A percentile compares a stretch with the other conserved stretches of the same genome.
Conservation (phyloP, 2,329 filamentous ascomycete species). For the Diaporthe humulicola region DNA sequence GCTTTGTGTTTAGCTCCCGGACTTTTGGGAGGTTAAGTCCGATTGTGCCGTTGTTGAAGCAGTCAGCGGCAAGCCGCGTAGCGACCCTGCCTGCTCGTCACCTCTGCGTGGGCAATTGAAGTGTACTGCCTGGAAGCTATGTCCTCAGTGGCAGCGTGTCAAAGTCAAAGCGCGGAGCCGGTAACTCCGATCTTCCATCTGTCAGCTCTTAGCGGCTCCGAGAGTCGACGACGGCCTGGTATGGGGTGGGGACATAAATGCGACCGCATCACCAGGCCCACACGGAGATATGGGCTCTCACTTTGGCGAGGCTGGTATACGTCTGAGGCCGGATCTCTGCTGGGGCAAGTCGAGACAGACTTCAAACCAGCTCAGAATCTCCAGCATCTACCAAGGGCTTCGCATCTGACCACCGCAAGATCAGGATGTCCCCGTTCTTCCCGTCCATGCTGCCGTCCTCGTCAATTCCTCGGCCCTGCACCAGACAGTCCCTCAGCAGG, state of each 20-base stretch:
- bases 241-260: background rate
- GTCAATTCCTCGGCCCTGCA: constrained; percentile 73
- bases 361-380: constrained; percentile 70
- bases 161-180: background rate
- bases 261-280: background rate
- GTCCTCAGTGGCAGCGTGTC: background rate
- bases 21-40: constrained; percentile 19
- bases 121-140: background rate
- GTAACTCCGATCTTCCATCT: constrained; percentile 4
- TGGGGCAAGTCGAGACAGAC: background rate
- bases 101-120: background rate
- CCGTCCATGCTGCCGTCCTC: constrained; percentile 71
- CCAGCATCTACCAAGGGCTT: constrained; percentile 69
- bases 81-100: background rate
- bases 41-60: background rate
- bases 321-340: background rate
- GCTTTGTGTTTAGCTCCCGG: background rate
- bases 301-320: background rate
- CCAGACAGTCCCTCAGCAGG: constrained; percentile 71
- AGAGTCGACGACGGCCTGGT: background rate
- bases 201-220: background rate
- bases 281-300: background rate
- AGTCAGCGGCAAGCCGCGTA: background rate
- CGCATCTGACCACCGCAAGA: constrained; percentile 81
- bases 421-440: constrained; percentile 73